phyloP scores from a whole-genome alignment of 2,329 filamentous ascomycete species.

The Graphiopsis chlorocephala region DNA sequence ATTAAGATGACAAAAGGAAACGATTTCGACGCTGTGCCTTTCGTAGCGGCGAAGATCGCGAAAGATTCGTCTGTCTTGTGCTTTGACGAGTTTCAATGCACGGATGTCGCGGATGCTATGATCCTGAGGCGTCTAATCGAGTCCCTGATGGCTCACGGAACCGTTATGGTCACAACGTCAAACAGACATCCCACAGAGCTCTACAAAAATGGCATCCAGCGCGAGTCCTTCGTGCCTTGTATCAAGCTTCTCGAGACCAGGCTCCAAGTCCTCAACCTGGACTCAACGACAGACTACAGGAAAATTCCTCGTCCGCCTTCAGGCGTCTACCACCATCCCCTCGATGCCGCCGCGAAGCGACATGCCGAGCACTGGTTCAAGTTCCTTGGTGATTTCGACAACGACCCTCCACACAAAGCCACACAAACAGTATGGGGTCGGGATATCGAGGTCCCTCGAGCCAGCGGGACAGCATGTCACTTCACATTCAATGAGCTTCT shows the following conservation, averaged over 20 bases:
- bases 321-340: constrained; percentile 87
- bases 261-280: constrained; percentile 86
- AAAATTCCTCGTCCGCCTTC: constrained; percentile 92
- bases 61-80: constrained; percentile 81
- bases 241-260: constrained; percentile 85
- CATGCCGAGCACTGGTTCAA: constrained; percentile 95
- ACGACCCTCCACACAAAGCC: constrained; percentile 72
- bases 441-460: constrained; percentile 80
- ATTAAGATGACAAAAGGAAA: constrained; percentile 87
- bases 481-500: constrained; percentile 95
- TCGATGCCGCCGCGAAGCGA: constrained; percentile 70
- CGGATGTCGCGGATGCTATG: constrained; percentile 98
- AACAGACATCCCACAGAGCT: constrained; percentile 95
- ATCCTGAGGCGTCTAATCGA: constrained; percentile 85
- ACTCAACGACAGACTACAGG: constrained; percentile 93
- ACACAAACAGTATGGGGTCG: constrained; percentile 89
- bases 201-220: constrained; percentile 97
- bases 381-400: constrained; percentile 81
- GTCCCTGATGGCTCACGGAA: constrained; percentile 91
- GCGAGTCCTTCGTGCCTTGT: constrained; percentile 90
- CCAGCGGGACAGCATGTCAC: constrained; percentile 82
- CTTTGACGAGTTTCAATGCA: constrained; percentile 99
- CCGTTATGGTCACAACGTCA: constrained; percentile 91
- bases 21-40: constrained; percentile 85
- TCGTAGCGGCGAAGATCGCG: constrained; percentile 92